A percentile compares a stretch with the other conserved stretches of the same genome.
phyloP scores from a whole-genome alignment of 2,329 filamentous ascomycete genomes.

The Sporothrix euskadiensis region DNA sequence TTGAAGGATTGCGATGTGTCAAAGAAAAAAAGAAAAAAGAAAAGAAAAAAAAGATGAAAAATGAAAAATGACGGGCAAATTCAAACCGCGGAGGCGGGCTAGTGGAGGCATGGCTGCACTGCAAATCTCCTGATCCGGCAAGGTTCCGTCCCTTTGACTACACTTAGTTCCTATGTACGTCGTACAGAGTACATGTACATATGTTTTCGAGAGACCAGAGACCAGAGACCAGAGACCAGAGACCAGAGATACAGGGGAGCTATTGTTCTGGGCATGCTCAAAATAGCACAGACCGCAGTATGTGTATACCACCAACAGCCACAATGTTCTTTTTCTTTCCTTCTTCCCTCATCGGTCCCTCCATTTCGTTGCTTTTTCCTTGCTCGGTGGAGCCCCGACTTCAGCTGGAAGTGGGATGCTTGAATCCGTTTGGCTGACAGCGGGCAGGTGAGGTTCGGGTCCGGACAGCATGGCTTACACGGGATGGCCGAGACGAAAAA shows the following conservation, averaged over 20 bases:
- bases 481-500: background rate
- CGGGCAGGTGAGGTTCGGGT: background rate
- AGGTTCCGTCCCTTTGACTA: background rate
- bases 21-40: background rate
- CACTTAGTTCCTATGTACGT: too few species aligned
- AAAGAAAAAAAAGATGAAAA: too few species aligned
- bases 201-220: background rate
- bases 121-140: background rate
- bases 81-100: background rate
- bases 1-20: background rate
- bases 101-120: background rate
- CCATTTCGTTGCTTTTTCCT: slow-evolving; percentile 2
- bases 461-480: background rate
- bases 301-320: background rate
- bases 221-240: background rate
- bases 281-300: background rate
- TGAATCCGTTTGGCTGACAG: background rate
- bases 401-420: background rate
- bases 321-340: background rate
- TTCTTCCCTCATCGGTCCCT: background rate
- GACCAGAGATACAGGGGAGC: background rate
- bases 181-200: too few species aligned
- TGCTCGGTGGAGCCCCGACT: background rate
- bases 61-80: background rate
- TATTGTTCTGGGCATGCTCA: background rate